A percentile compares a stretch with the other conserved stretches of the same genome.
phyloP scores from a whole-genome alignment of 2,329 filamentous ascomycete species.

The Curvularia verruculosa region DNA sequence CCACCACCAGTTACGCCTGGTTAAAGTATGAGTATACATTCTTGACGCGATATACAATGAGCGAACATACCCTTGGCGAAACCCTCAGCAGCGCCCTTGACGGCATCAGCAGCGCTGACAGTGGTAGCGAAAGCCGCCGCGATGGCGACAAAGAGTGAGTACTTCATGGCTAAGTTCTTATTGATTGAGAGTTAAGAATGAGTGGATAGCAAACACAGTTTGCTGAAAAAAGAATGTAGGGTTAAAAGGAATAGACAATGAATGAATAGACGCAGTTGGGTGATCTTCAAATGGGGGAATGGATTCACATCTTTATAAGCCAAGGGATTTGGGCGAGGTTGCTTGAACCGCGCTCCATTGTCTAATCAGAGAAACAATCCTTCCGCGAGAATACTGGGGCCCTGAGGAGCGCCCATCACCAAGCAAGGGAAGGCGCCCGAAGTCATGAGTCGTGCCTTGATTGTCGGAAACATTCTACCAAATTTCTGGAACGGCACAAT shows the following conservation, averaged over 20 bases:
- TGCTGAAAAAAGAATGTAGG: conserved; percentile 14
- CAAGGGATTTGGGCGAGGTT: conserved; percentile 7
- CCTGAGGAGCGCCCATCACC: conserved; percentile 7
- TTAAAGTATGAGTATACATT: background rate
- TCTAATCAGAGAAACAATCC: conserved; percentile 17
- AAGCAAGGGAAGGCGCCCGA: background rate
- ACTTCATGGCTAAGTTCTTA: conserved; percentile 24
- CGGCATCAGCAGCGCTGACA: conserved; percentile 31
- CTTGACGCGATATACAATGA: no score
- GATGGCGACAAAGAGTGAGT: conserved; percentile 25
- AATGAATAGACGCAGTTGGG: conserved; percentile 18
- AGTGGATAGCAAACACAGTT: conserved; percentile 33
- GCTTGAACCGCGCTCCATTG: conserved; percentile 14
- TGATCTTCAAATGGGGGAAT: background rate
- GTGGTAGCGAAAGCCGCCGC: conserved; percentile 25
- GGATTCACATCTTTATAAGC: conserved; percentile 21
- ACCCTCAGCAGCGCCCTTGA: conserved; percentile 35
- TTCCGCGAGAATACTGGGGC: background rate
- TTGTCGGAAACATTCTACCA: background rate
- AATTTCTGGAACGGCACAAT: background rate
- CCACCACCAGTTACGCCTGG: conserved; percentile 34
- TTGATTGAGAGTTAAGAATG: conserved; percentile 17
- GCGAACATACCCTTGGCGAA: conserved; percentile 30
- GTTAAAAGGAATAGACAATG: conserved; percentile 14
- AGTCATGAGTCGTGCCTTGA: background rate